phyloP scores from a whole-genome alignment of 345 rosid genomes.

The Hirschfeldia incana region DNA sequence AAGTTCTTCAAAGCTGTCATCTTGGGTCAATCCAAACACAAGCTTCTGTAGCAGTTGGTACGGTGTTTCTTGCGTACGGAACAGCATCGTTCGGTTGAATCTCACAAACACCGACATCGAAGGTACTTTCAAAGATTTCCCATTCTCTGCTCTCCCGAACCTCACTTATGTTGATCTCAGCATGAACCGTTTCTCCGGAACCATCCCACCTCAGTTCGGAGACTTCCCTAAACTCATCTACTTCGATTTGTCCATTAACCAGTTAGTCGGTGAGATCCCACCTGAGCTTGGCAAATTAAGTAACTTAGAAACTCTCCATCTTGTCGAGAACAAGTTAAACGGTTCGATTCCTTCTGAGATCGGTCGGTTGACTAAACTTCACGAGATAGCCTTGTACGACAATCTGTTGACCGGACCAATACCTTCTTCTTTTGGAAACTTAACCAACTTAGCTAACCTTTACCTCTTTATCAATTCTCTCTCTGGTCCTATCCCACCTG shows the following conservation, averaged over 20 bases:
- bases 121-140: conserved; percentile 49
- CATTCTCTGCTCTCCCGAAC: conserved; percentile 47
- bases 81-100: conserved; percentile 36
- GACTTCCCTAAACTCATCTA: conserved; percentile 41
- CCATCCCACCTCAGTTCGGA: conserved; percentile 39
- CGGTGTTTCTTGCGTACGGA: conserved; percentile 37
- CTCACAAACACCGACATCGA: conserved; percentile 36
- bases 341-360: conserved; percentile 42
- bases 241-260: conserved; percentile 45
- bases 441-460: conserved; percentile 38
- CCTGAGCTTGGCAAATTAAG: conserved; percentile 42
- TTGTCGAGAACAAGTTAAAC: conserved; percentile 42
- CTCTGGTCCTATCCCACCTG: conserved; percentile 39
- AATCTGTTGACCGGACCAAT: conserved; percentile 46
- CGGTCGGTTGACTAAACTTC: conserved; percentile 38
- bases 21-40: conserved; percentile 35
- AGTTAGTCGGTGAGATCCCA: conserved; percentile 45
- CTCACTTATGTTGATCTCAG: conserved; percentile 43
- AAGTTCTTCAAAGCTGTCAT: conserved; percentile 25
- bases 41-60: conserved; percentile 42
- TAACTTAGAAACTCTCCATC: conserved; percentile 39
- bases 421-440: conserved; percentile 41
- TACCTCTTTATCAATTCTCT: conserved; percentile 39
- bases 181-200: conserved; percentile 44
- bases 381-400: conserved; percentile 25